A percentile compares a stretch with the other conserved stretches of the same genome.
Evolutionary conservation across 2,329 filamentous ascomycete species (phyloP).

Genomic region (Coccinonectria pachysandricola): DNA sequence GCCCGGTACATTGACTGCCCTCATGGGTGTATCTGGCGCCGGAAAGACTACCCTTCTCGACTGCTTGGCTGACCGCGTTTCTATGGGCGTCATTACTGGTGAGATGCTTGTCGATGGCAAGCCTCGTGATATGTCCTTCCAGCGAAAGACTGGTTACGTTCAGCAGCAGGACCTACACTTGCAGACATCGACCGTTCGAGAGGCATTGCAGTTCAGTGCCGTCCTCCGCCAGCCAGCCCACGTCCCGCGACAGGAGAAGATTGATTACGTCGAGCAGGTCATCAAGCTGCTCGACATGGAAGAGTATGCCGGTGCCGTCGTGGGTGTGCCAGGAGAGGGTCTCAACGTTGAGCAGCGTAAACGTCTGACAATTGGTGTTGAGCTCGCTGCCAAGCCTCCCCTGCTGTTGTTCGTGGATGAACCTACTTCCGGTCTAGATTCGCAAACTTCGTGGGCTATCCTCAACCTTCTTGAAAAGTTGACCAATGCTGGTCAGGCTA

Average conservation of each 20-base stretch:
- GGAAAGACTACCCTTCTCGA: conserved; percentile 89
- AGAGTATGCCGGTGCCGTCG: conserved; percentile 78
- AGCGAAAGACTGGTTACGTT: conserved; percentile 85
- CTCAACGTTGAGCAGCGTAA: conserved; percentile 62
- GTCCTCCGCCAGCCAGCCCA: conserved; percentile 72
- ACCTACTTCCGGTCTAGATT: conserved; percentile 87
- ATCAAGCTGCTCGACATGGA: conserved; percentile 88
- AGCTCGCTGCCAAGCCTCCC: conserved; percentile 83
- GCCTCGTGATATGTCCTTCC: conserved; percentile 70
- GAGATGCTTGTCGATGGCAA: conserved; percentile 62
- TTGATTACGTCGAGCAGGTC: conserved; percentile 80
- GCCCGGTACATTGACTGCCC: conserved; percentile 76
- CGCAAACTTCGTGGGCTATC: conserved; percentile 89
- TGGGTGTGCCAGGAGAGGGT: conserved; percentile 83
- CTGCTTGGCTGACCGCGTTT: conserved; percentile 73
- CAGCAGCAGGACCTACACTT: conserved; percentile 90
- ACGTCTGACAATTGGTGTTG: conserved; percentile 89
- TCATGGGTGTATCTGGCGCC: conserved; percentile 90
- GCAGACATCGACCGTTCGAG: conserved; percentile 73
- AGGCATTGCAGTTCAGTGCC: conserved; percentile 79
- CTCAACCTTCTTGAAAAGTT: conserved; percentile 80
- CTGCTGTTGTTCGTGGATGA: conserved; percentile 89
- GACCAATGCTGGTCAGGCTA: conserved; percentile 78
- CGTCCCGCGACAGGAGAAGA: conserved; percentile 64
- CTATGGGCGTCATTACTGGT: conserved; percentile 80